Percentiles rank a stretch among this genome's conserved stretches.
These are phyloP conservation scores for Xanthoconium stramineum DNA, from an alignment of 768 basidiomycete species.

Conservation along the genomic window DNA sequence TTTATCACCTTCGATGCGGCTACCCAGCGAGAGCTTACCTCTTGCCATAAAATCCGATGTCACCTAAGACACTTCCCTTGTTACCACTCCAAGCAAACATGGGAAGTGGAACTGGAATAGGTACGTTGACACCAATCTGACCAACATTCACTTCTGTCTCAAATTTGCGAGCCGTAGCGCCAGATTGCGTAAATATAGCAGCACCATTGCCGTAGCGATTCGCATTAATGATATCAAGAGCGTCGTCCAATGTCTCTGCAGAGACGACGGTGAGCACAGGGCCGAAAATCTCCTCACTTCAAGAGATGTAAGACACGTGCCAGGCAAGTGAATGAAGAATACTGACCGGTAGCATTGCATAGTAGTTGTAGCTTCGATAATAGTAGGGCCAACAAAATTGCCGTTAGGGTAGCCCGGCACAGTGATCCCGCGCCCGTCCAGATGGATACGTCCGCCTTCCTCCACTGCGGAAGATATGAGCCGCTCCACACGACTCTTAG, in stretches of 20 bases:
- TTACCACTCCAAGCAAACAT: constrained; percentile 99
- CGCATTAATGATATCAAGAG: constrained; percentile 82
- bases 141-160: constrained; percentile 86
- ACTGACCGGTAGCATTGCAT: constrained; percentile 85
- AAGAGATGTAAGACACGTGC: neutral
- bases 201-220: constrained; percentile 94
- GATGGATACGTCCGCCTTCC: constrained; percentile 81
- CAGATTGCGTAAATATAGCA: constrained; percentile 94
- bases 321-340: constrained; percentile 20
- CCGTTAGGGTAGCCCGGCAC: constrained; percentile 79
- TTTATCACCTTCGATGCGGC: neutral
- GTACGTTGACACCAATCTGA: constrained; percentile 91
- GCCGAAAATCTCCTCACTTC: constrained; percentile 92
- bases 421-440: constrained; percentile 75
- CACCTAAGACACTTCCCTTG: constrained; percentile 82
- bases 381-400: constrained; percentile 93
- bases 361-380: constrained; percentile 75
- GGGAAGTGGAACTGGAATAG: constrained; percentile 87
- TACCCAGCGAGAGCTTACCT: constrained; percentile 40
- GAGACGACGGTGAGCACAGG: constrained; percentile 79
- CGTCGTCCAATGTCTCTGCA: constrained; percentile 85
- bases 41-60: constrained; percentile 90
- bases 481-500: constrained; percentile 71
- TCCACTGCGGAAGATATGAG: constrained; percentile 71
- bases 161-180: constrained; percentile 92